Conservation (phyloP, 2,329 filamentous ascomycete species). For the Cryphonectria radicalis region DNA sequence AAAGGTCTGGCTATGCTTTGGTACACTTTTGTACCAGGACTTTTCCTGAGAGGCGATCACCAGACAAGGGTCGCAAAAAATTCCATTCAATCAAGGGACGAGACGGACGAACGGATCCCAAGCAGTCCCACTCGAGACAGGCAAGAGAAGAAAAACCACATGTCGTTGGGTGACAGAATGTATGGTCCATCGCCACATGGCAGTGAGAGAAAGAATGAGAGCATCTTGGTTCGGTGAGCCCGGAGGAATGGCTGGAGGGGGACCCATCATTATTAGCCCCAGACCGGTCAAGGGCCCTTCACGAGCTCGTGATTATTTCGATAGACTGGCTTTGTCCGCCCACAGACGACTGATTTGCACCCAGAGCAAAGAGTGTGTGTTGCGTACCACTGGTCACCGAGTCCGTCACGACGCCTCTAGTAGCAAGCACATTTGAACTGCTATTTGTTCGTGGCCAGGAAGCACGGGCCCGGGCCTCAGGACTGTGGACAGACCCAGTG, state of each 20-base stretch:
- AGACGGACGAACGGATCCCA: background rate
- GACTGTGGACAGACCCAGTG: background rate
- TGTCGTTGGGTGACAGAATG: background rate
- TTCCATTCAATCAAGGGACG: background rate
- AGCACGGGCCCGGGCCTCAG: background rate
- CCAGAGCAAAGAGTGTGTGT: background rate
- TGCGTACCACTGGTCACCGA: background rate
- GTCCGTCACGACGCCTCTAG: slow-evolving; percentile 1
- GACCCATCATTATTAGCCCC: slow-evolving; percentile 10
- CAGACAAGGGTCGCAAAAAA: background rate
- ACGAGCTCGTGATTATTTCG: background rate
- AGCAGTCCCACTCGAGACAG: background rate
- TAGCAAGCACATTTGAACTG: background rate
- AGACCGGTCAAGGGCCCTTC: slow-evolving; percentile 9
- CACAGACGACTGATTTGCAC: slow-evolving; percentile 6
- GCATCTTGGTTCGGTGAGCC: slow-evolving; percentile 7
- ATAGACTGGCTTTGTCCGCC: background rate
- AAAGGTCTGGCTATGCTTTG: background rate
- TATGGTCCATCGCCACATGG: background rate
- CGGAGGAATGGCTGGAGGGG: slow-evolving; percentile 6
- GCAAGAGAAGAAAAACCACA: background rate
- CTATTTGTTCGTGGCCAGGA: background rate
- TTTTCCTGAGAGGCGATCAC: background rate
- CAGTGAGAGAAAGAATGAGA: background rate
- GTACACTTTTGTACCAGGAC: background rate